phyloP scores from a whole-genome alignment of 2,329 filamentous ascomycete genomes.

The Exophiala bonariae region DNA sequence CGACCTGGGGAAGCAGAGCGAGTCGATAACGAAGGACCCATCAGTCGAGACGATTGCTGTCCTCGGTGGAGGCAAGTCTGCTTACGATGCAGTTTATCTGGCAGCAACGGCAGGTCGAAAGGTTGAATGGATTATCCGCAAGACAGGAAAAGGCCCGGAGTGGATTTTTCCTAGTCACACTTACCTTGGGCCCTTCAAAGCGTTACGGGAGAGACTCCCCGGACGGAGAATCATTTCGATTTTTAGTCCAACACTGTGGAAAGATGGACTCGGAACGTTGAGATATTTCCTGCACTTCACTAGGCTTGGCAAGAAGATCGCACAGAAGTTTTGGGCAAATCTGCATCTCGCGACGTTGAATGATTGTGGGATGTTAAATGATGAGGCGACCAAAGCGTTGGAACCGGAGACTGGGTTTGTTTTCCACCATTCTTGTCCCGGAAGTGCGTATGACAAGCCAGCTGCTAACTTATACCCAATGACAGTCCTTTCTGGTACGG shows the following conservation, averaged over 20 bases:
- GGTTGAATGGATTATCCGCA: constrained; percentile 44
- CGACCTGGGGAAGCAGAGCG: constrained; percentile 45
- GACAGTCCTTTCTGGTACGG: constrained; percentile 54
- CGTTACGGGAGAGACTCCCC: constrained; percentile 67
- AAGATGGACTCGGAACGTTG: constrained; percentile 48
- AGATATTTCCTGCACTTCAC: constrained; percentile 53
- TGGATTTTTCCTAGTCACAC: constrained; percentile 34
- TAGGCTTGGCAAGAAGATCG: constrained; percentile 49
- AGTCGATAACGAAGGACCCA: constrained; percentile 42
- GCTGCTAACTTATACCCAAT: not conserved
- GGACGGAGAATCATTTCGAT: constrained; percentile 68
- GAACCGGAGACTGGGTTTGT: constrained; percentile 35
- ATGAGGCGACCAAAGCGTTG: constrained; percentile 45
- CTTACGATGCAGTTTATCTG: constrained; percentile 65
- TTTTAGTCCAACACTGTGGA: constrained; percentile 75
- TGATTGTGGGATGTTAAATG: constrained; percentile 47
- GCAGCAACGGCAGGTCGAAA: constrained; percentile 57
- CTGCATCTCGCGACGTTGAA: constrained; percentile 50
- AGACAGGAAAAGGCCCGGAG: constrained; percentile 41
- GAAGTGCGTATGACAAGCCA: too few relatives aligned
- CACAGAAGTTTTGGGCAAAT: constrained; percentile 54
- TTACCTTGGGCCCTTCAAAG: constrained; percentile 54
- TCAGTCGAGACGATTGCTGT: constrained; percentile 51
- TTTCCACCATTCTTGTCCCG: not conserved
- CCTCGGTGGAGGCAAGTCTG: constrained; percentile 64